These are phyloP conservation scores for Colletotrichum sojae DNA, from an alignment of 2,329 filamentous ascomycete species.

Conservation along the genomic window DNA sequence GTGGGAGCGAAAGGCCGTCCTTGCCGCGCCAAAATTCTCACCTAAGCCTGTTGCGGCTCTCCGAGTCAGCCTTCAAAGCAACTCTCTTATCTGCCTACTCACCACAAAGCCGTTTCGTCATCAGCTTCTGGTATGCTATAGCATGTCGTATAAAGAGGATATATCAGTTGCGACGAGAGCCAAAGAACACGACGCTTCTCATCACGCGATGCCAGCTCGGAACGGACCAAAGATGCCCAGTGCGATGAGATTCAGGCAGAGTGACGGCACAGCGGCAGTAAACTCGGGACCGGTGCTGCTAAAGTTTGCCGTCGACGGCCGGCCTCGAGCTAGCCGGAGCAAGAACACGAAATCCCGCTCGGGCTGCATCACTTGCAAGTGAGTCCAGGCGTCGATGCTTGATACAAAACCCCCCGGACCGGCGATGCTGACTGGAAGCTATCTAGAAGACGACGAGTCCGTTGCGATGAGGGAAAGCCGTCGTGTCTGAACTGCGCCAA, in stretches of 20 bases:
- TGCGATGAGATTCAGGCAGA: background rate
- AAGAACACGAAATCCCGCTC: constrained; percentile 21
- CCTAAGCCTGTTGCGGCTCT: constrained; percentile 14
- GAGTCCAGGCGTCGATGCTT: background rate
- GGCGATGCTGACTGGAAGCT: background rate
- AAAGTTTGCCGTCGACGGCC: constrained; percentile 5
- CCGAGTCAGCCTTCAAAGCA: background rate
- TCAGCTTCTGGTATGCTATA: background rate
- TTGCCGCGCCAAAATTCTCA: background rate
- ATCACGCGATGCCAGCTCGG: background rate
- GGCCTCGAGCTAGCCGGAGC: constrained; percentile 6
- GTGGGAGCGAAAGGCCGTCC: too few relatives aligned
- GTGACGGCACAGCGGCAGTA: background rate
- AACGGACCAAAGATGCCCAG: background rate
- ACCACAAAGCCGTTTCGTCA: constrained; percentile 9
- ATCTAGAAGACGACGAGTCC: constrained; percentile 19
- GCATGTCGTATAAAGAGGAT: too few relatives aligned
- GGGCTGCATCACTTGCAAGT: constrained; percentile 36
- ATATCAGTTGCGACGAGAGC: too few relatives aligned
- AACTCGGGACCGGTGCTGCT: background rate
- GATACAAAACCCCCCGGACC: background rate
- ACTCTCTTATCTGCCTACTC: background rate
- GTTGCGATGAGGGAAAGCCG: constrained; percentile 29
- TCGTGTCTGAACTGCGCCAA: constrained; percentile 26
- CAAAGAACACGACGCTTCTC: too few relatives aligned